Evolutionary conservation across 176 grass and related monocot genomes (phyloP).

Genomic region (Phoenix dactylifera): DNA sequence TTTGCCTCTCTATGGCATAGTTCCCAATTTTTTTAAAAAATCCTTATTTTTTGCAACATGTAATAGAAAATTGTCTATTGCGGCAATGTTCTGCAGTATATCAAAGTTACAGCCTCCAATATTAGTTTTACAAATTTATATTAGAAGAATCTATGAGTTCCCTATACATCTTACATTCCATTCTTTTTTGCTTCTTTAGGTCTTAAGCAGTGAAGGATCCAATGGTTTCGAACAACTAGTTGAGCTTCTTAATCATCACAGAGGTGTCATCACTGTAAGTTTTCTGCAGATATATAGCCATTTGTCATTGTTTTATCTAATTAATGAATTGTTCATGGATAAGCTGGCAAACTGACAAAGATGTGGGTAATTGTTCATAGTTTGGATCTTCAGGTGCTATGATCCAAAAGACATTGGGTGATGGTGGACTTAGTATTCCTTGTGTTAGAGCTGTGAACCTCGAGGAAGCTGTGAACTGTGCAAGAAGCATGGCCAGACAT

Average conservation of each 20-base stretch:
- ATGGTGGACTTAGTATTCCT: conserved; percentile 17
- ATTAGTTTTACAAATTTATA: neutral
- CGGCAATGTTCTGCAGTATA: too few species aligned
- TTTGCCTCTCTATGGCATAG: too few species aligned
- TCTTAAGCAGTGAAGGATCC: neutral
- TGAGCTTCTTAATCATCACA: conserved; percentile 11
- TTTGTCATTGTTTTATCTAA: too few species aligned
- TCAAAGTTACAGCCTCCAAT: neutral
- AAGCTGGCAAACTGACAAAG: neutral
- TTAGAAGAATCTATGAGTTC: neutral
- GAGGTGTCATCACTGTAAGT: conserved; percentile 8
- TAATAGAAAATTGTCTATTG: too few species aligned
- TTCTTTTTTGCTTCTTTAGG: conserved; percentile 1
- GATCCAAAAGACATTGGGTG: conserved; percentile 8
- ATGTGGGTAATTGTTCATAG: neutral
- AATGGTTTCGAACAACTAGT: conserved; percentile 15
- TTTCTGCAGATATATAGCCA: neutral
- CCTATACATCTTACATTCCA: neutral
- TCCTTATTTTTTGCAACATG: too few species aligned
- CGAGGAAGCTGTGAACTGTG: neutral
- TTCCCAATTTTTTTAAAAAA: too few species aligned
- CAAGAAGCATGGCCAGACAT: conserved; percentile 5
- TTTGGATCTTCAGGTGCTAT: conserved; percentile 11
- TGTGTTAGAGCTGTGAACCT: conserved; percentile 1
- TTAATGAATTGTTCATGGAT: neutral